phyloP scores from a whole-genome alignment of 2,329 filamentous ascomycete species.

The Calonectria montana region DNA sequence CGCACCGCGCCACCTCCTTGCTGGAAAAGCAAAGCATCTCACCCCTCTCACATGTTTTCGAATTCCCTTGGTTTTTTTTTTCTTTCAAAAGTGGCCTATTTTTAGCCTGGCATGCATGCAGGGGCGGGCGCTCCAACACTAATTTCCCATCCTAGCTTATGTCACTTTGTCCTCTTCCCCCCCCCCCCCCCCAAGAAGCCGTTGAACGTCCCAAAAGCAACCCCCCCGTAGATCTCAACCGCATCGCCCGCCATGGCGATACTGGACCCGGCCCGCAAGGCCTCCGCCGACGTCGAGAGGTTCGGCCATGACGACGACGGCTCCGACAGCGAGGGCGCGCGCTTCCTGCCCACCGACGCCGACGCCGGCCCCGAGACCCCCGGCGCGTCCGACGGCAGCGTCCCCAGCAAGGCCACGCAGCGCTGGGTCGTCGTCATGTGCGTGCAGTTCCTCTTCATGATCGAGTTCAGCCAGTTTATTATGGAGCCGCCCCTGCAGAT shows the following conservation, averaged over 20 bases:
- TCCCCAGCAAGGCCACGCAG: neutral
- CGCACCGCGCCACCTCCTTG: neutral
- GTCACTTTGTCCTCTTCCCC: neutral
- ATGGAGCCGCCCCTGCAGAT: slow-evolving; percentile 57
- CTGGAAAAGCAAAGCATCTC: neutral
- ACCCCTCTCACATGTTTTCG: neutral
- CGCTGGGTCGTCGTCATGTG: slow-evolving; percentile 37
- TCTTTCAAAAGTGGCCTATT: neutral
- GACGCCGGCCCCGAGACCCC: neutral
- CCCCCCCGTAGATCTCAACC: neutral
- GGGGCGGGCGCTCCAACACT: neutral
- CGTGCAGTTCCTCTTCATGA: slow-evolving; percentile 53
- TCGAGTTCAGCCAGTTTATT: slow-evolving; percentile 55
- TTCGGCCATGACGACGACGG: neutral
- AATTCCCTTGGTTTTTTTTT: neutral
- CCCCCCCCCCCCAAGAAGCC: neutral
- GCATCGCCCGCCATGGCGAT: neutral
- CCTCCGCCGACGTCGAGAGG: neutral
- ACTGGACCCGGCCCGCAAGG: neutral
- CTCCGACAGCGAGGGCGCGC: neutral
- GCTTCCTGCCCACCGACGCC: neutral
- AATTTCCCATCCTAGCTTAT: neutral
- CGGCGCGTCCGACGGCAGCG: neutral
- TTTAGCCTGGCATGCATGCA: neutral
- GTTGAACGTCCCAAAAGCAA: too few relatives aligned